phyloP scores from a whole-genome alignment of 192 early-diverging fungal genomes.

The Coemansia sp. region DNA sequence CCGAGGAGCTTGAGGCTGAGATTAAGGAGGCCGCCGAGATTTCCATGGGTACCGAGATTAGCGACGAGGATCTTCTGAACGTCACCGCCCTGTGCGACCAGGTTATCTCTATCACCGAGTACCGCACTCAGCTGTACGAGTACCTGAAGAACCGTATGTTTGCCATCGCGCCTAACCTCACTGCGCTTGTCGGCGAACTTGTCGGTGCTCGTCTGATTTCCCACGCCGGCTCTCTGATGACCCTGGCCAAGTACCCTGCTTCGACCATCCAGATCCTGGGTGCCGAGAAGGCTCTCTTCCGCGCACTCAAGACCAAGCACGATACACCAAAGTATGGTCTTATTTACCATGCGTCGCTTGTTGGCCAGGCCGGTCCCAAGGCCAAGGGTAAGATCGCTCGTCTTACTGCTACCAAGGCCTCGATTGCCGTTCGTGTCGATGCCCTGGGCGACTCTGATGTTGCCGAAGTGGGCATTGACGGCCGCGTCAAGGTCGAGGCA shows the following conservation, averaged over 20 bases:
- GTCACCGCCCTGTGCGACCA: slow-evolving; percentile 93
- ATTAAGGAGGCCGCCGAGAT: slow-evolving; percentile 97
- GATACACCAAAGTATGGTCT: slow-evolving; percentile 99
- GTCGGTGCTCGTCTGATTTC: slow-evolving; percentile 97
- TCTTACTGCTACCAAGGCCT: slow-evolving; percentile 88
- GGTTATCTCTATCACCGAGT: slow-evolving; percentile 93
- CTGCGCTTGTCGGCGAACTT: slow-evolving; percentile 95
- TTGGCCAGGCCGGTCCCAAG: slow-evolving; percentile 95
- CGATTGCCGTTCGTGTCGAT: slow-evolving; percentile 88
- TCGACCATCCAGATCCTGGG: slow-evolving; percentile 99
- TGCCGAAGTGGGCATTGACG: slow-evolving; percentile 82
- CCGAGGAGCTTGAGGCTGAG: slow-evolving; percentile 89
- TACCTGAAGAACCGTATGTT: slow-evolving; percentile 98
- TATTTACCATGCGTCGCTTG: slow-evolving; percentile 95
- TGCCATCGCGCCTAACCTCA: slow-evolving; percentile 86
- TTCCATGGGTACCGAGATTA: slow-evolving; percentile 98
- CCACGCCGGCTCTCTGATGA: slow-evolving; percentile 96
- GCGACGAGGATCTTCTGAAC: slow-evolving; percentile 96
- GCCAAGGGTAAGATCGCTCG: slow-evolving; percentile 98
- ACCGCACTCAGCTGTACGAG: slow-evolving; percentile 92
- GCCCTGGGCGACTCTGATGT: slow-evolving; percentile 82
- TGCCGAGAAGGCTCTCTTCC: slow-evolving; percentile 99
- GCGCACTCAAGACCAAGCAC: slow-evolving; percentile 97
- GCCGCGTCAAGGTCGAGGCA: slow-evolving; percentile 84
- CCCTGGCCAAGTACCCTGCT: slow-evolving; percentile 96